Base-by-base conservation (phyloP, 345 rosid species). In the Trapa bicornis region DNA sequence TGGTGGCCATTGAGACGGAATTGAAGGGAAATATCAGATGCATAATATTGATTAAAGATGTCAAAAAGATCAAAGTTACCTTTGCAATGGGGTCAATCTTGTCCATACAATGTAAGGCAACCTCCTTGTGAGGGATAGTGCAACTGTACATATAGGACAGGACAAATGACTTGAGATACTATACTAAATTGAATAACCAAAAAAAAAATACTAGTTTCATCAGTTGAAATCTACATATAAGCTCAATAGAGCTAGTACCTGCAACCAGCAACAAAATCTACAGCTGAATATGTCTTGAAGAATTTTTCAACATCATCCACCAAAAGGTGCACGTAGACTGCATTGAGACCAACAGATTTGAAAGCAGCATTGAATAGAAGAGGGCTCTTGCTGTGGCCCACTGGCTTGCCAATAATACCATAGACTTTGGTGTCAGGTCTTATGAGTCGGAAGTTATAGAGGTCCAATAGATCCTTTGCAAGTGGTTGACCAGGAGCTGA, bases 301-400 rank as follows among this genome's bases (percentile, higher is more conserved):
- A 86, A 86, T 71, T 77, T 75, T 71, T 80, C 74, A 66, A 84
- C 88, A 69, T 80, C 76, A 60, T 86, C 91, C 37, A 86, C 83
- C 58, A 82, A 79, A 82, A 84, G 82, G 36, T 87, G 91, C 47
- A 86, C 82, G 69, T 86, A 84, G 65, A 79, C 57, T 48, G 85
- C 88, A 67, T 84, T 86, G 70, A 65, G 78, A 67, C 77, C 73
- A 35, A 67, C 74, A 37, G 75, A 82, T 76, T 83, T 80, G 74
- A 86, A 66, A 62, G 85, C 74, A 47, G 88, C 85, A 74, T 86
- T 86, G 64, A 82, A 87, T 81, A 86, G 67, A n/a, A 86, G 36
- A 13, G 86, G 88, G 37, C 88, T 86, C 78, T 86, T 84, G 76
- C 88, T 86, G 73, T 86, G 91, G 64, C 84, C 61, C 15, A 86